phyloP scores from a whole-genome alignment of 1,284 basidiomycete species.

The Entoloma clypeatum region DNA sequence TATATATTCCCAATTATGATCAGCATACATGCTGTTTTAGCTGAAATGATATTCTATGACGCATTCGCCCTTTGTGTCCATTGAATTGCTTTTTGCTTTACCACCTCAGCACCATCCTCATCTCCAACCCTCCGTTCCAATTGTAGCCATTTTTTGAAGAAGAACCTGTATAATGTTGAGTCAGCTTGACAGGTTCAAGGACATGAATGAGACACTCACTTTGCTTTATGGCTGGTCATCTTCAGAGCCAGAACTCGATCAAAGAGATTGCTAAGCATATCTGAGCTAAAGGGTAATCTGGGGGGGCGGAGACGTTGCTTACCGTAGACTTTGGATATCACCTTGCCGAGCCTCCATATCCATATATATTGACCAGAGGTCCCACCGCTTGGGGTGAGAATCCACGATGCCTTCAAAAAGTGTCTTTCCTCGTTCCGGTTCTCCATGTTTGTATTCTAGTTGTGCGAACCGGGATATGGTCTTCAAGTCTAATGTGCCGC shows the following conservation, averaged over 20 bases:
- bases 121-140: conserved; percentile 88
- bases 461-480: conserved; percentile 94
- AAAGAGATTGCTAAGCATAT: conserved; percentile 66
- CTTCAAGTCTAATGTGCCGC: conserved; percentile 69
- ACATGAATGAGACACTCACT: conserved; percentile 46
- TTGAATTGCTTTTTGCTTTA: conserved; percentile 86
- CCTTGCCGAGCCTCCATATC: conserved; percentile 86
- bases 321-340: conserved; percentile 77
- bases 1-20: conserved; percentile 35
- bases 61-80: conserved; percentile 68
- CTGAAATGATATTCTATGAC: conserved; percentile 24
- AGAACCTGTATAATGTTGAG: conserved; percentile 47
- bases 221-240: conserved; percentile 93
- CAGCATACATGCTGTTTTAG: conserved; percentile 25
- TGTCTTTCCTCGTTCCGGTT: conserved; percentile 91
- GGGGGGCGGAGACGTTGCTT: conserved; percentile 21
- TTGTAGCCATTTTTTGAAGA: conserved; percentile 98
- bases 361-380: conserved; percentile 96
- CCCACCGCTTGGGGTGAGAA: conserved; percentile 90
- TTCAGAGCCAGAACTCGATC: conserved; percentile 80
- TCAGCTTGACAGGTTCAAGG: conserved; percentile 15
- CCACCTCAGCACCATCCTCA: conserved; percentile 74
- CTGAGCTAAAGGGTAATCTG: conserved; percentile 12
- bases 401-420: conserved; percentile 97
- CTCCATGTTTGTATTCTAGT: conserved; percentile 92